Conservation (phyloP, 768 basidiomycete species). For the Boletus rubescentipes region DNA sequence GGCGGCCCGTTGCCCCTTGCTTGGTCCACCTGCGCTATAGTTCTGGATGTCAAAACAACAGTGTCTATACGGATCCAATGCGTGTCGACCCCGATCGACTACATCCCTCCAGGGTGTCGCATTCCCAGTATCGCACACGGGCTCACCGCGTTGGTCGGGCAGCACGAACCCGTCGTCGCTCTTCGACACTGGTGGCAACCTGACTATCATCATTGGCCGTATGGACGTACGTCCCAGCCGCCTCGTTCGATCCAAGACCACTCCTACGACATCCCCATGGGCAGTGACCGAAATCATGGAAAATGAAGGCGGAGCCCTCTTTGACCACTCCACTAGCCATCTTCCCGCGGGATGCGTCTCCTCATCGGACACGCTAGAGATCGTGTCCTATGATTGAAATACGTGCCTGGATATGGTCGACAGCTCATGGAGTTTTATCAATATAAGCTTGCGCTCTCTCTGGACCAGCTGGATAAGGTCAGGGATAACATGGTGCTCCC, state of each 20-base stretch:
- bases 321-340: conserved; percentile 52
- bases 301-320: conserved; percentile 49
- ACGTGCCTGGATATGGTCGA: conserved; percentile 56
- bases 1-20: not conserved
- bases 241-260: not conserved
- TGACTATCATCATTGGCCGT: conserved; percentile 17
- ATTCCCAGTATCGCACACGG: not conserved
- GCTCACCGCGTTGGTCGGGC: conserved; percentile 51
- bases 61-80: not conserved
- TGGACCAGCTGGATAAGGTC: conserved; percentile 36
- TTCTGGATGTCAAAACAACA: not conserved
- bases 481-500: conserved; percentile 4
- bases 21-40: conserved; percentile 1
- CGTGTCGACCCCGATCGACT: not conserved
- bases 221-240: conserved; percentile 11
- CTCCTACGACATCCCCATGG: conserved; percentile 42
- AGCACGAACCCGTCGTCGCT: conserved; percentile 56
- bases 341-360: conserved; percentile 54
- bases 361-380: conserved; percentile 48
- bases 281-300: conserved; percentile 61
- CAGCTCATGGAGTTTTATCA: conserved; percentile 51
- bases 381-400: conserved; percentile 32
- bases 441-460: conserved; percentile 51
- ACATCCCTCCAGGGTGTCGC: too few species aligned
- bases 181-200: conserved; percentile 44